Conservation (phyloP, 768 basidiomycete genomes). For the Rubroboletus pulcherrimus region DNA sequence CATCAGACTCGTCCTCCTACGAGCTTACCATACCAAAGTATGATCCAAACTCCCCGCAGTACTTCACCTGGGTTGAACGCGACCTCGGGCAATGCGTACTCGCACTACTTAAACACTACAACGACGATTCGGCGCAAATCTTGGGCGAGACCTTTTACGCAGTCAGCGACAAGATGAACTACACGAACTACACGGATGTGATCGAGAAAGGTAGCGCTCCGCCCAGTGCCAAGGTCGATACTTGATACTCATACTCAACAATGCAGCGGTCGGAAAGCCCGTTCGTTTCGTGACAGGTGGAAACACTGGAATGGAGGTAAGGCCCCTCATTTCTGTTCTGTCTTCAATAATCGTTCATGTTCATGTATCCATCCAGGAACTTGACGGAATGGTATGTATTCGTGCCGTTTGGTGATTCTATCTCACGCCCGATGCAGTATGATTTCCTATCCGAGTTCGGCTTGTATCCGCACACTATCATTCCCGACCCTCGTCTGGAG, state of each 20-base stretch:
- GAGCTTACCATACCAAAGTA: constrained; percentile 21
- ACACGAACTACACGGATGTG: constrained; percentile 9
- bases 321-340: neutral
- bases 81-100: constrained; percentile 23
- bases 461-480: constrained; percentile 12
- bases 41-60: constrained; percentile 14
- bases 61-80: constrained; percentile 22
- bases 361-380: constrained; percentile 4
- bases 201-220: constrained; percentile 16
- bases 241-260: neutral
- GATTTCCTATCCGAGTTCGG: constrained; percentile 25
- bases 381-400: constrained; percentile 26
- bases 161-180: constrained; percentile 21
- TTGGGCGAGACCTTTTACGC: constrained; percentile 25
- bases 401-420: neutral
- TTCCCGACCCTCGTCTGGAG: constrained; percentile 27
- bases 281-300: constrained; percentile 21
- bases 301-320: constrained; percentile 19
- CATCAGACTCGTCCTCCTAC: constrained; percentile 12
- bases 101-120: constrained; percentile 24
- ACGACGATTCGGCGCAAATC: constrained; percentile 16
- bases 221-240: neutral
- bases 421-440: constrained; percentile 13
- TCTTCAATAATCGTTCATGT: neutral
- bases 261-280: constrained; percentile 24